Base-by-base conservation (phyloP, 805 yeast genomes). In the Candida easanensis region DNA sequence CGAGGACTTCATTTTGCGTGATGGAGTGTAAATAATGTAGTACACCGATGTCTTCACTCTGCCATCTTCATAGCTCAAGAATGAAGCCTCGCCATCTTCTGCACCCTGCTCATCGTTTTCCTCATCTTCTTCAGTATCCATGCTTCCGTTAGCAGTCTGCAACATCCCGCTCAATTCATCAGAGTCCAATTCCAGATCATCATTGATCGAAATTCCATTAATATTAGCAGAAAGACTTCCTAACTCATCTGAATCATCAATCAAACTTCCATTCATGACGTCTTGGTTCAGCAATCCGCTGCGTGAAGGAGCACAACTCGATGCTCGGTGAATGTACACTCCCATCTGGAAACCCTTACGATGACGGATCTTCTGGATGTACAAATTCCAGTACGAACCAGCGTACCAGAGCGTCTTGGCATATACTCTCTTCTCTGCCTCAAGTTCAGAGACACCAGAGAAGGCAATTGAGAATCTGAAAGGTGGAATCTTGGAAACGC, bases 371-470 rank as follows among this genome's bases (percentile, higher is more conserved):
- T 74, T 77, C 45, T 77, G 82, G 25, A 76, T 61, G 53, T 77
- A 77, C 8, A 77, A 56, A 48, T 74, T 76, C 82, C 82, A 77
- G 50, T 71, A 74, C 10, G 81, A 75, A 0, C 82, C 82, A n/a
- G 80, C 80, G 52, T 76, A 77, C 80, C 81, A 77, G 26, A 75
- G 62, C 0, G 79, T 70, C 45, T 71, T 69, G 9, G 77, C 73
- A 50, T 77, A 77, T 1, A 74, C 73, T 33, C 81, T 60, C 50
- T 68, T 71, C 15, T 70, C 76, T 1, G 71, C 65, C 14, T 63
- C 58, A 15, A 77, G 60, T 11, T 67, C 68, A 3, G 74, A 68
- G 3, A 77, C 69, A 40, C 74, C 68, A 8, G 71, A 66, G 56
- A 77, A 77, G 4, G 77, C 74, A 38, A 76, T 68, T 0, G 80